A percentile compares a stretch with the other conserved stretches of the same genome.
These are phyloP conservation scores for Gynochthodes officinalis DNA, from an alignment of 257 asterid genomes.

Conservation along the genomic window DNA sequence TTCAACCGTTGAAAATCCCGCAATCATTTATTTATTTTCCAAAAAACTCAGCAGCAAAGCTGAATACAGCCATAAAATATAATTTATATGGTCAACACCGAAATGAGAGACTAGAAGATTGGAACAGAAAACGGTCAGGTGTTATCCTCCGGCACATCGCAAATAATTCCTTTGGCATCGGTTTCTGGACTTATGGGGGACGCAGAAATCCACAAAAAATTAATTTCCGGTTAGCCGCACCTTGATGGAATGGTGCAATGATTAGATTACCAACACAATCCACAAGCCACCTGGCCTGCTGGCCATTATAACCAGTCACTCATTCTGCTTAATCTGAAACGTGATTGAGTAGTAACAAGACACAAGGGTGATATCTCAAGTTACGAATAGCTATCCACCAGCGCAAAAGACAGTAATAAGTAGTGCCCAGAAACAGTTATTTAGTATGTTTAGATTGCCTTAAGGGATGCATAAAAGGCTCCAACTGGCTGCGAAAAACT, in stretches of 20 bases:
- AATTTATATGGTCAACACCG: too few relatives aligned
- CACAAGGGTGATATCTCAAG: background rate
- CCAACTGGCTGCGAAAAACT: background rate
- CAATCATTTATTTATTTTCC: too few relatives aligned
- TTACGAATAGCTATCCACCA: background rate
- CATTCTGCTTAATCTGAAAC: background rate
- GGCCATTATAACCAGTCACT: background rate
- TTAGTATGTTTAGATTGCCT: background rate
- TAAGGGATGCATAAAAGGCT: background rate
- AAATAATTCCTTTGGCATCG: too few relatives aligned
- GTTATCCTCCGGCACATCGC: too few relatives aligned
- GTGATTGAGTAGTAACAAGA: background rate
- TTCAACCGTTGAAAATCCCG: too few relatives aligned
- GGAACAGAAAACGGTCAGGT: too few relatives aligned
- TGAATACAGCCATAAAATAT: too few relatives aligned
- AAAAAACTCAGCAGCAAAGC: too few relatives aligned
- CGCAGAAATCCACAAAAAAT: background rate
- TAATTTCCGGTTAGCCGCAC: background rate
- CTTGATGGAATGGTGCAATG: background rate
- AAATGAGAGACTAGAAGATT: too few relatives aligned
- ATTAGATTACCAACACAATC: background rate
- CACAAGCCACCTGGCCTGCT: background rate
- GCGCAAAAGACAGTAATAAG: background rate
- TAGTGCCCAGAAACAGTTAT: background rate
- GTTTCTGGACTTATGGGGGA: too few relatives aligned